A percentile compares a stretch with the other conserved stretches of the same genome.
Conservation (phyloP, 371 early-diverging fungal genomes). For the Mucor velutinosus region DNA sequence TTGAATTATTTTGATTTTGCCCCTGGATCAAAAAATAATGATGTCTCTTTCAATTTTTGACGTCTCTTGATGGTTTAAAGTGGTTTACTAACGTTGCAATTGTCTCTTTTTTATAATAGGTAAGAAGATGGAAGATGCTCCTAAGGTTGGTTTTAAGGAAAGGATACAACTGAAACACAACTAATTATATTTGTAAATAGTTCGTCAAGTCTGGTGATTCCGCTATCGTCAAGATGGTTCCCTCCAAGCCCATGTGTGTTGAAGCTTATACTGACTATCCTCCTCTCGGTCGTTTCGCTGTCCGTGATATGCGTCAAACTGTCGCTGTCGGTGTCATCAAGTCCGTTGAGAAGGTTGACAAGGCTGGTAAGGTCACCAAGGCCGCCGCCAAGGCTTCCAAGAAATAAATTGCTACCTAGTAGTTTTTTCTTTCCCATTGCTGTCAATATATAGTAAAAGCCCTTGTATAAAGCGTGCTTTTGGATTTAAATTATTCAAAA, state of each 20-base stretch:
- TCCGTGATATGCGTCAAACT: constrained; percentile 96
- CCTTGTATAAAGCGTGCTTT: too few relatives aligned
- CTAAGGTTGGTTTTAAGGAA: constrained; percentile 34
- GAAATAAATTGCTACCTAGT: constrained; percentile 58
- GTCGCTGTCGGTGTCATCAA: constrained; percentile 97
- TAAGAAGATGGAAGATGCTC: constrained; percentile 51
- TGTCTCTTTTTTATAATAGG: background rate
- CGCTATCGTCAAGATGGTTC: constrained; percentile 94
- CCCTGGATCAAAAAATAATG: background rate
- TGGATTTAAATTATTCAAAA: too few relatives aligned
- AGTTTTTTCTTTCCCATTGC: too few relatives aligned
- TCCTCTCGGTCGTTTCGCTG: constrained; percentile 96
- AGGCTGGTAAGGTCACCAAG: constrained; percentile 68
- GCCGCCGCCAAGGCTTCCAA: constrained; percentile 71
- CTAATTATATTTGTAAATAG: constrained; percentile 14
- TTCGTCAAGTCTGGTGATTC: constrained; percentile 94
- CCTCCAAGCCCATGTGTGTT: constrained; percentile 96
- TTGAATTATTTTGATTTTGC: too few relatives aligned
- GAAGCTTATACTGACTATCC: constrained; percentile 93
- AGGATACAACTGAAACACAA: background rate
- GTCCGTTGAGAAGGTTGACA: constrained; percentile 83
- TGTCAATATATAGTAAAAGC: too few relatives aligned
- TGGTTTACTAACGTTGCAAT: constrained; percentile 15
- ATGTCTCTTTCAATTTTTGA: background rate
- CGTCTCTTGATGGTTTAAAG: background rate